Base-by-base conservation (phyloP, 2,329 filamentous ascomycete genomes). In the Endoconidiophora polonica region DNA sequence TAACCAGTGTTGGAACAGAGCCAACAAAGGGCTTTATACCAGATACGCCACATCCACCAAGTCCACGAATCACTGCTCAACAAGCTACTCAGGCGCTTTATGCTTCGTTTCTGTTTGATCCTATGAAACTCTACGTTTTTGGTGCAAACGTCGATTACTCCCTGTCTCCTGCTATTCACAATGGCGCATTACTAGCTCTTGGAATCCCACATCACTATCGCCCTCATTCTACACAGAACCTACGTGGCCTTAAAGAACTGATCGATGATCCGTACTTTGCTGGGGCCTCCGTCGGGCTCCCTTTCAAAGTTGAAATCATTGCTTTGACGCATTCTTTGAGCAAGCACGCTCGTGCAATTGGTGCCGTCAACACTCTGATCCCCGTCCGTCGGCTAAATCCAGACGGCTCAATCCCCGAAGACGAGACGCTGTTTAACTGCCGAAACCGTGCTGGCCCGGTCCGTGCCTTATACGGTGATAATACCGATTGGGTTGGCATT, bases 401-500 rank as follows among this genome's bases (percentile, higher is more conserved):
- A 0, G 73, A 79, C 51, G 74, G 74, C 1, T 70, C 67, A 36
- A 71, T 78, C 0, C 73, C 77, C 0, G 70, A 75, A 53, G 55
- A 62, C 26, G 43, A 43, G 10, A 47, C 39, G 1, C 48, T 55
- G 1, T 46, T 54, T 33, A 45, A 52, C 24, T 52, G 52, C 9
- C 69, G 76, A 49, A 80, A 80, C 54, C 71, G 76, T 41, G 71
- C 78, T 1, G 82, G 83, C 0, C 74, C 77, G 0, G 74, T 86
- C 5, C 73, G 74, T 54, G 81, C 79, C 0, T 67, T 87, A 0
- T 84, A 86, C 55, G 84, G 83, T 1, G 82, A 87, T 52, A 88
- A 88, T 53, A 87, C 83, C 0, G 83, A 88, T 60, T 88, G 83
- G 79, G 81, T 86, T 33, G 83, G 83, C 4, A 83, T 88, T 40